phyloP scores from a whole-genome alignment of 192 early-diverging fungal genomes.

The Podila epicladia region DNA sequence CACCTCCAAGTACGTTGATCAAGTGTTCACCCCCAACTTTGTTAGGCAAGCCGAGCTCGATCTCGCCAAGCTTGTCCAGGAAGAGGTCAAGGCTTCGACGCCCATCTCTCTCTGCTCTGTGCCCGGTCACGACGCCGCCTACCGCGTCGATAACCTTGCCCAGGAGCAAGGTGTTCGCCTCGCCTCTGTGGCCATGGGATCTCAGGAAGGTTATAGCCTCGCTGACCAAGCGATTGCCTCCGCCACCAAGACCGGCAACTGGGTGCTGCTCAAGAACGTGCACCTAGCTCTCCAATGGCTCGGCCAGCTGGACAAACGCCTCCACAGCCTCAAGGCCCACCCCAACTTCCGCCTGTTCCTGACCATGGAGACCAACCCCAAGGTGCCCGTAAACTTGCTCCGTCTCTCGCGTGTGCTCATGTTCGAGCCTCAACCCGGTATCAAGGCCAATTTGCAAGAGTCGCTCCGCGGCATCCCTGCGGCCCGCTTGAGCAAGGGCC shows the following conservation, averaged over 20 bases:
- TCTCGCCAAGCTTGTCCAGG: slow-evolving; percentile 70
- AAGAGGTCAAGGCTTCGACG: slow-evolving; percentile 77
- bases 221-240: slow-evolving; percentile 91
- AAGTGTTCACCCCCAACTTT: slow-evolving; percentile 72
- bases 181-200: slow-evolving; percentile 96
- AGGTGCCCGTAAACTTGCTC: slow-evolving; percentile 92
- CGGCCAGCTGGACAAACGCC: slow-evolving; percentile 92
- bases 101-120: slow-evolving; percentile 93
- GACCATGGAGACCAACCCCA: slow-evolving; percentile 98
- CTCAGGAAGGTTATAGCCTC: slow-evolving; percentile 88
- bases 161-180: slow-evolving; percentile 65
- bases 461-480: slow-evolving; percentile 76
- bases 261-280: slow-evolving; percentile 99
- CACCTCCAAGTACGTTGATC: slow-evolving; percentile 73
- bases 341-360: slow-evolving; percentile 93
- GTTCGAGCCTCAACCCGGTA: slow-evolving; percentile 96
- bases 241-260: slow-evolving; percentile 85
- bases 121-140: slow-evolving; percentile 96
- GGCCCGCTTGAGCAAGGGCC: slow-evolving; percentile 66
- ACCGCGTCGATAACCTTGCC: slow-evolving; percentile 93
- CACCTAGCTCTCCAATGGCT: slow-evolving; percentile 96
- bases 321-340: slow-evolving; percentile 88
- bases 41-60: slow-evolving; percentile 70
- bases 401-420: slow-evolving; percentile 90
- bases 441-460: slow-evolving; percentile 92